Conservation (phyloP, 805 yeast genomes). For the Pichia cephalocereana region DNA sequence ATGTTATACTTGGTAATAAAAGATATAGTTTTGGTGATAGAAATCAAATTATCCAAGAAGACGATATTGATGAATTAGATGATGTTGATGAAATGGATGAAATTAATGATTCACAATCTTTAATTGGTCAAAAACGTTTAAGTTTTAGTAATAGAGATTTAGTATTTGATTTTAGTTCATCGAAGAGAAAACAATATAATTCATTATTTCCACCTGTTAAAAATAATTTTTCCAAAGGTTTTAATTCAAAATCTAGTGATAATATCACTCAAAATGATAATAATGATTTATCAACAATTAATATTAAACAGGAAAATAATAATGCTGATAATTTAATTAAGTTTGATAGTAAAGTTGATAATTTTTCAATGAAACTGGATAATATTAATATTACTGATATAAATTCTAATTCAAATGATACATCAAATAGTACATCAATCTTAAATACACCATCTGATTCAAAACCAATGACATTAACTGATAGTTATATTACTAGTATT, state of each 20-base stretch:
- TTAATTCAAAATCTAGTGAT: neutral
- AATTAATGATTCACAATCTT: neutral
- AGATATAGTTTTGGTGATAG: neutral
- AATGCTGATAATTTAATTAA: neutral
- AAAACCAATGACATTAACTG: neutral
- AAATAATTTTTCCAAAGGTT: neutral
- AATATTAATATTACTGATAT: neutral
- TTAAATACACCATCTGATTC: neutral
- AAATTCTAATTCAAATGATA: neutral
- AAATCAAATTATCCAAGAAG: neutral
- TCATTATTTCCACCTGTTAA: slow-evolving; percentile 3
- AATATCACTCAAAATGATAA: neutral
- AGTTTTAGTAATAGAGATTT: neutral
- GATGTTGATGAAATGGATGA: neutral
- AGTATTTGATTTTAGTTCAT: slow-evolving; percentile 1
- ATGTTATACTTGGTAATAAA: neutral
- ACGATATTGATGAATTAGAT: neutral
- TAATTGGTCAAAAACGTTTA: neutral
- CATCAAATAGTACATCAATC: neutral
- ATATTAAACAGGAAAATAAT: neutral
- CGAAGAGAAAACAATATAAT: slow-evolving; percentile 6
- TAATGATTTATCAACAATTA: neutral
- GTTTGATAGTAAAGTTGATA: neutral
- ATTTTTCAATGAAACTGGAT: neutral
- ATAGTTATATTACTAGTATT: neutral